Percentiles rank a stretch among this genome's conserved stretches.
These are phyloP conservation scores for Collybia nuda DNA, from an alignment of 768 basidiomycete genomes.

Conservation along the genomic window DNA sequence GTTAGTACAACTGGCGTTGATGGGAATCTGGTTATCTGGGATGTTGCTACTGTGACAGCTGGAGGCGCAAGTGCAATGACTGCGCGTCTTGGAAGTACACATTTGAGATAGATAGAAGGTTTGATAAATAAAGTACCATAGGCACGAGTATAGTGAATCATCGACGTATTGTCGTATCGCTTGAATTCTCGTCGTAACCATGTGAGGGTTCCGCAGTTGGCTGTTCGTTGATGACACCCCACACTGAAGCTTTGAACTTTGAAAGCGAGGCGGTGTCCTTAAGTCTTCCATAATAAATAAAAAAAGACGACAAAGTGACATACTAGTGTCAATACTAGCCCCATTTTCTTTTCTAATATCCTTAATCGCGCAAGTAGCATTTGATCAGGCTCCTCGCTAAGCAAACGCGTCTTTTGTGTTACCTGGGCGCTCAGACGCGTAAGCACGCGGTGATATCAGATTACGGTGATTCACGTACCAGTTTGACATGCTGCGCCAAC, in stretches of 20 bases:
- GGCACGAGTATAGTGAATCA: slow-evolving; percentile 9
- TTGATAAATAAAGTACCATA: not conserved
- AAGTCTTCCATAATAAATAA: slow-evolving; percentile 29
- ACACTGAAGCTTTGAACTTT: slow-evolving; percentile 97
- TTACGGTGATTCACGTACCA: slow-evolving; percentile 45
- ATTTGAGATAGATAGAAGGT: slow-evolving; percentile 29
- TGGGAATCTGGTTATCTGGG: slow-evolving; percentile 92
- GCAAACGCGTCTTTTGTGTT: slow-evolving; percentile 60
- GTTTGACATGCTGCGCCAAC: slow-evolving; percentile 75
- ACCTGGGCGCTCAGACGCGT: slow-evolving; percentile 39
- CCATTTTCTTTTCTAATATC: slow-evolving; percentile 91
- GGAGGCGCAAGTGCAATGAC: slow-evolving; percentile 34
- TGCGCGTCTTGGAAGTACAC: slow-evolving; percentile 49
- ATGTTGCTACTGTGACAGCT: slow-evolving; percentile 57
- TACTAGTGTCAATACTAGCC: slow-evolving; percentile 89
- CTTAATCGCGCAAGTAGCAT: slow-evolving; percentile 74
- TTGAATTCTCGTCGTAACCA: slow-evolving; percentile 17
- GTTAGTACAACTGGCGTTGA: slow-evolving; percentile 95
- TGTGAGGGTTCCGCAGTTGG: slow-evolving; percentile 31
- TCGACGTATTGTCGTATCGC: slow-evolving; percentile 26
- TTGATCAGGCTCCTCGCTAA: slow-evolving; percentile 79
- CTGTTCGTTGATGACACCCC: slow-evolving; percentile 89
- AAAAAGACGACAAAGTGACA: slow-evolving; percentile 20
- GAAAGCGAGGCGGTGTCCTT: not conserved
- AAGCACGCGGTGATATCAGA: not conserved